These are phyloP conservation scores for Lumnitzera littorea DNA, from an alignment of 345 rosid species.

Conservation along the genomic window DNA sequence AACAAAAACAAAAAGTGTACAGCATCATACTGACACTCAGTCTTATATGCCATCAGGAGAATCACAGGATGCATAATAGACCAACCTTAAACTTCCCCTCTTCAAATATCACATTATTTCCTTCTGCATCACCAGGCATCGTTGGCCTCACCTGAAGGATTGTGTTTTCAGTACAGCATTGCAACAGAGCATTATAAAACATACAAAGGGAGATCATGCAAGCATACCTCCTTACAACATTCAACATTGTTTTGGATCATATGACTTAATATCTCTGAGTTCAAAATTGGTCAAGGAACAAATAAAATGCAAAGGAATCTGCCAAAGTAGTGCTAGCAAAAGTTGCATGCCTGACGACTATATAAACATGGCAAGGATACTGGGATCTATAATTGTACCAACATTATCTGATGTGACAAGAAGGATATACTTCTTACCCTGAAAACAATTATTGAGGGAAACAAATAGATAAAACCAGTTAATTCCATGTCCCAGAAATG, in stretches of 20 bases:
- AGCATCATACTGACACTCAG: too few species aligned
- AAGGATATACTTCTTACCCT: conserved; percentile 57
- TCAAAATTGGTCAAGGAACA: conserved; percentile 26
- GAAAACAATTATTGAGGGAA: conserved; percentile 15
- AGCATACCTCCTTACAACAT: conserved; percentile 52
- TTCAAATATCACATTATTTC: neutral
- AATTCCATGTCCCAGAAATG: neutral
- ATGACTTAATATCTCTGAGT: conserved; percentile 47
- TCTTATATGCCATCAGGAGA: neutral
- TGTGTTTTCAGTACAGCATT: neutral
- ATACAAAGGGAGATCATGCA: conserved; percentile 7
- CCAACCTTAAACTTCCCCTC: conserved; percentile 10
- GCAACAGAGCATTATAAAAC: conserved; percentile 2
- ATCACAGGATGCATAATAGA: neutral
- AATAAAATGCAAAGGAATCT: conserved; percentile 1
- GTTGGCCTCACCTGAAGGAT: conserved; percentile 24
- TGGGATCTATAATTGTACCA: conserved; percentile 35
- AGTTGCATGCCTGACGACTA: too few species aligned
- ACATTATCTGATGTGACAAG: conserved; percentile 33
- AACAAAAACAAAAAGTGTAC: neutral
- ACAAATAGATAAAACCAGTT: neutral
- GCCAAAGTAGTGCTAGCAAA: neutral
- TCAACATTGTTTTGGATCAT: conserved; percentile 39
- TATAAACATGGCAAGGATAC: conserved; percentile 33
- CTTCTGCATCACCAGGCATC: neutral